These are phyloP conservation scores for Amaranthus palmeri DNA, from an alignment of 148 eudicot genomes.

Conservation along the genomic window DNA sequence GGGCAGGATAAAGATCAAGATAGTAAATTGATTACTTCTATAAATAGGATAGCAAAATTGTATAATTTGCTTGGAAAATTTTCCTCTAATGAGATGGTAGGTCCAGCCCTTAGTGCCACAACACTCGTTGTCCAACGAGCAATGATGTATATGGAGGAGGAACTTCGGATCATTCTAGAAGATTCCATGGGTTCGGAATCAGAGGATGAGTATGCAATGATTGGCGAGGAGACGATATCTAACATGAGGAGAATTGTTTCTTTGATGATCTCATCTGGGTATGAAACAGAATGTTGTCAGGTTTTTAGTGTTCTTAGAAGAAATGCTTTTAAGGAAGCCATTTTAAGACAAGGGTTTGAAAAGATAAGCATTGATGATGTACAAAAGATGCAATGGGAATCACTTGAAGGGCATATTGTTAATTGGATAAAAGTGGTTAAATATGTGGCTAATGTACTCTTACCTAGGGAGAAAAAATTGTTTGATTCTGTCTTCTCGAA, in stretches of 20 bases:
- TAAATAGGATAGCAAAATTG: slow-evolving; percentile 17
- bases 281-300: slow-evolving; percentile 38
- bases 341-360: slow-evolving; percentile 30
- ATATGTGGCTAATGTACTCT: slow-evolving; percentile 27
- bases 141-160: slow-evolving; percentile 40
- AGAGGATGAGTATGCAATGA: slow-evolving; percentile 23
- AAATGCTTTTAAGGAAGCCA: slow-evolving; percentile 34
- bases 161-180: slow-evolving; percentile 33
- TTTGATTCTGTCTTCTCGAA: slow-evolving; percentile 26
- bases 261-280: slow-evolving; percentile 34
- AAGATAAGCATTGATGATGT: slow-evolving; percentile 34
- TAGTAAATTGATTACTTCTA: slow-evolving; percentile 1
- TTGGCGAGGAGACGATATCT: slow-evolving; percentile 19
- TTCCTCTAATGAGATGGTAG: slow-evolving; percentile 2
- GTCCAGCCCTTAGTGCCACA: background rate
- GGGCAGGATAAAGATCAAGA: slow-evolving; percentile 27
- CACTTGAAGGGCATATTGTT: slow-evolving; percentile 29
- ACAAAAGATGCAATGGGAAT: slow-evolving; percentile 43
- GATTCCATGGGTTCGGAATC: slow-evolving; percentile 16
- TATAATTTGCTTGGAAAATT: slow-evolving; percentile 15
- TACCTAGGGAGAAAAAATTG: slow-evolving; percentile 30
- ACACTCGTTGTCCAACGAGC: slow-evolving; percentile 29
- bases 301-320: slow-evolving; percentile 28
- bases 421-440: slow-evolving; percentile 36
- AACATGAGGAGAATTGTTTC: slow-evolving; percentile 24